These are phyloP conservation scores for Cercospora beticola DNA, from an alignment of 2,329 filamentous ascomycete genomes.

Conservation along the genomic window DNA sequence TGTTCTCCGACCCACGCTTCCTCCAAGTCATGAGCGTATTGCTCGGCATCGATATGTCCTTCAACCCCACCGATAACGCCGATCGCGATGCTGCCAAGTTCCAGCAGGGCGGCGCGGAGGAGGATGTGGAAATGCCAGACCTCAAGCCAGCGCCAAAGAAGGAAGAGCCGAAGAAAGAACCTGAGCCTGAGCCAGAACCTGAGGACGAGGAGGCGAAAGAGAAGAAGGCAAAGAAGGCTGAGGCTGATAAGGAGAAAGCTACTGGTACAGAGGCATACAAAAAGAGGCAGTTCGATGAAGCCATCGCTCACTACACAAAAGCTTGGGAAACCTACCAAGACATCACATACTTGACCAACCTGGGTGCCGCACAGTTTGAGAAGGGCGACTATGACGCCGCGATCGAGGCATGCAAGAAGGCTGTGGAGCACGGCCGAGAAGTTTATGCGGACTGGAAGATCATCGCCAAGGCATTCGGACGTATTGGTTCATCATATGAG, in stretches of 20 bases:
- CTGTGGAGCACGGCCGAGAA: slow-evolving; percentile 83
- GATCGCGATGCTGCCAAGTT: slow-evolving; percentile 49
- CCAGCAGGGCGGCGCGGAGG: slow-evolving; percentile 64
- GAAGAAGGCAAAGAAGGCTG: slow-evolving; percentile 87
- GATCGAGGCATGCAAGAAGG: slow-evolving; percentile 83
- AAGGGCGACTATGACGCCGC: slow-evolving; percentile 90
- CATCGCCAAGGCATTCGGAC: slow-evolving; percentile 95
- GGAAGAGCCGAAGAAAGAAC: slow-evolving; percentile 56
- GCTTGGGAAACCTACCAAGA: slow-evolving; percentile 95
- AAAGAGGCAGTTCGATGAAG: slow-evolving; percentile 94
- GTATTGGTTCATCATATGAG: slow-evolving; percentile 92
- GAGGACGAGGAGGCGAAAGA: slow-evolving; percentile 80
- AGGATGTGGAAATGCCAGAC: slow-evolving; percentile 79
- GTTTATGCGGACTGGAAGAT: slow-evolving; percentile 96
- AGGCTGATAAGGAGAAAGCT: slow-evolving; percentile 91
- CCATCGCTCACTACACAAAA: slow-evolving; percentile 90
- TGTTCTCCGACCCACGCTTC: slow-evolving; percentile 80
- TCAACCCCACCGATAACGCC: slow-evolving; percentile 55
- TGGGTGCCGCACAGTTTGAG: slow-evolving; percentile 90
- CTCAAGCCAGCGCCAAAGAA: slow-evolving; percentile 59
- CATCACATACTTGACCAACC: slow-evolving; percentile 96
- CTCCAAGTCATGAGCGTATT: slow-evolving; percentile 90
- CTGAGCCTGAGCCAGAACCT: slow-evolving; percentile 63
- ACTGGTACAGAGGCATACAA: slow-evolving; percentile 95
- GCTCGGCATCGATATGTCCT: slow-evolving; percentile 89